phyloP scores from a whole-genome alignment of 495 filamentous ascomycete genomes.

The Thozetella sp. region DNA sequence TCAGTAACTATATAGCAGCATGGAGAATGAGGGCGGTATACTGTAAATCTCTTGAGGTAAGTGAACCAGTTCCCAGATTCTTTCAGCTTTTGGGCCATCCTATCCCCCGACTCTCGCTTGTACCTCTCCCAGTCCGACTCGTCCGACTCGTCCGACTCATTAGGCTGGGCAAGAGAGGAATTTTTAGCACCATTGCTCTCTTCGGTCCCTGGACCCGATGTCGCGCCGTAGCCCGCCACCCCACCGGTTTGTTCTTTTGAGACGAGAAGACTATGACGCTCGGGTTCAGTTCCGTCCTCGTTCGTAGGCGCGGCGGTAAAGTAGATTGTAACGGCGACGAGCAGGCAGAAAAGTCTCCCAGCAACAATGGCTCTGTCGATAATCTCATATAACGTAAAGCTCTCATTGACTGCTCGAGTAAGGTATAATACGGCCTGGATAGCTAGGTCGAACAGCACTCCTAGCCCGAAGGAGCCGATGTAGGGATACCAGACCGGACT shows the following conservation, averaged over 20 bases:
- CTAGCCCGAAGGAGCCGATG: slow-evolving; percentile 56
- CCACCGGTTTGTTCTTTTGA: slow-evolving; percentile 24
- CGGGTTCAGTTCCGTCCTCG: slow-evolving; percentile 42
- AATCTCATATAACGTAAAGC: slow-evolving; percentile 19
- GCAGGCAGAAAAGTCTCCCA: slow-evolving; percentile 27
- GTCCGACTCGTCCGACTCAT: too few species aligned
- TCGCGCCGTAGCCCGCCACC: slow-evolving; percentile 45
- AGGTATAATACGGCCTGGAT: slow-evolving; percentile 36
- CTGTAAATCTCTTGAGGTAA: slow-evolving; percentile 62
- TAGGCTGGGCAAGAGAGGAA: slow-evolving; percentile 27
- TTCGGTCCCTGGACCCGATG: slow-evolving; percentile 29
- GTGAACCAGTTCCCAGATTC: slow-evolving; percentile 66
- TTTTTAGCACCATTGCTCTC: slow-evolving; percentile 24
- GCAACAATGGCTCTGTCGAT: slow-evolving; percentile 32
- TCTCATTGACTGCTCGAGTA: slow-evolving; percentile 6
- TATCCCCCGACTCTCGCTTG: slow-evolving; percentile 48
- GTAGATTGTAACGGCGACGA: slow-evolving; percentile 27
- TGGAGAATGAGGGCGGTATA: slow-evolving; percentile 25
- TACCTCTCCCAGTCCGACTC: slow-evolving; percentile 52
- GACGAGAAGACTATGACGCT: slow-evolving; percentile 49
- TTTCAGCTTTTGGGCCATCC: slow-evolving; percentile 58
- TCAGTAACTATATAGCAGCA: slow-evolving; percentile 2
- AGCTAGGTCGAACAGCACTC: slow-evolving; percentile 48
- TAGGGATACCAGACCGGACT: slow-evolving; percentile 64
- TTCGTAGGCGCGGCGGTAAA: slow-evolving; percentile 26